Conservation (phyloP, 495 filamentous ascomycete species). For the Bacidia gigantensis region DNA sequence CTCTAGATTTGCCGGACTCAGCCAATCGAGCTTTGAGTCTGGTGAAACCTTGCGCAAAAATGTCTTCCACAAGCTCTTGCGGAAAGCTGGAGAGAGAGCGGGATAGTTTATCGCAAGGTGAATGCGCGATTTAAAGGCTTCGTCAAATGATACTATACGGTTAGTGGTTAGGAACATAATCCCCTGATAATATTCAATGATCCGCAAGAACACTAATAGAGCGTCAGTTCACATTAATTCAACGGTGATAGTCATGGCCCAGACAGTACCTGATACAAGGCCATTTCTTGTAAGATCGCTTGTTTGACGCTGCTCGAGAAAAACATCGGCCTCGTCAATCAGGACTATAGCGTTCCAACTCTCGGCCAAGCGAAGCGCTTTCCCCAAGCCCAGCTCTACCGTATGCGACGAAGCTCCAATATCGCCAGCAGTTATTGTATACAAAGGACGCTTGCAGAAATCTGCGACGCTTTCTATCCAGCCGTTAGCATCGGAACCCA, state of each 20-base stretch:
- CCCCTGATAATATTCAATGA: conserved; percentile 28
- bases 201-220: conserved; percentile 37
- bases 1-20: too few relatives aligned
- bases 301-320: conserved; percentile 19
- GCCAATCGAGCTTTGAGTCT: too few relatives aligned
- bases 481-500: background rate
- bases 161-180: conserved; percentile 28
- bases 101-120: conserved; percentile 9
- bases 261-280: conserved; percentile 31
- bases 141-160: conserved; percentile 18
- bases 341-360: conserved; percentile 19
- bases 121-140: background rate
- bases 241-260: background rate
- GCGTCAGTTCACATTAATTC: conserved; percentile 28
- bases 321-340: conserved; percentile 30
- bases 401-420: conserved; percentile 9
- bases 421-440: conserved; percentile 13
- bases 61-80: too few relatives aligned
- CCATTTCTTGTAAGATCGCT: conserved; percentile 27
- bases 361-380: conserved; percentile 11
- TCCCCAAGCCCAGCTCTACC: background rate
- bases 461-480: conserved; percentile 16
- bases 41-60: too few relatives aligned
- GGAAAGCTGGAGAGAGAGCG: too few relatives aligned
- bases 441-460: conserved; percentile 12